Evolutionary conservation across 352 stramenopile species (phyloP), one percentile per base, ranked within the genome.

Genomic region (Globisporangium sylvaticum): DNA sequence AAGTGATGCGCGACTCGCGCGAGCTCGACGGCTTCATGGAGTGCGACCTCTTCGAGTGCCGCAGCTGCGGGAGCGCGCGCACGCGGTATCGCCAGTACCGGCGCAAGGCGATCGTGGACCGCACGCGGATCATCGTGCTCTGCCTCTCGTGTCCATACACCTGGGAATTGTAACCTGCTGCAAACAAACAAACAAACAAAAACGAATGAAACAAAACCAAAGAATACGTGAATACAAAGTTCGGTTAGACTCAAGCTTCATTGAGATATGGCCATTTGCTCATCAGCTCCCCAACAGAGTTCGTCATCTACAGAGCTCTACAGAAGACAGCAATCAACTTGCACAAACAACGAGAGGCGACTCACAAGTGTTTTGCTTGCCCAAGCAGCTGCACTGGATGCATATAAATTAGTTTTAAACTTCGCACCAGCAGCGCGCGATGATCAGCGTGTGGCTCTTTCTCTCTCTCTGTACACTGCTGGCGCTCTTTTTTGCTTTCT

Each of bases 21-120:
- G 82, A 87, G 53, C 74, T 80, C 20, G 81, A 92, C 3, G 84
- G 85, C 39, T 90, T 92, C 64, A 80, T 77, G 48, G 83, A 94
- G 72, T 85, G 85, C 14, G 81, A 91, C 52, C 67, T 94, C 29
- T 95, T 95, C 32, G 87, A 93, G 69, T 95, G 87, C 65, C 87
- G 85, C 31, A 89, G 78, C 59, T 95, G 87, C 53, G 85, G 87
- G 14, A 90, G 81, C 46, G 80, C 78, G 29, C 78, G 83, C 52
- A 95, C 85, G 62, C 78, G 87, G 58, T 93, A 95, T 59, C 80
- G 87, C 52, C 85, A 93, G 68, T 91, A 84, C 77, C 85, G 87
- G 12, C 85, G 87, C 62, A 94, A 95, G 67, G 85, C 87, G 20
- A 87, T 92, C 29, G 87, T 93, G 39, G 87, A 95, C 69, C 87